These are phyloP conservation scores for Phytopythium chamaehyphon DNA, from an alignment of 352 stramenopile species.

Conservation along the genomic window DNA sequence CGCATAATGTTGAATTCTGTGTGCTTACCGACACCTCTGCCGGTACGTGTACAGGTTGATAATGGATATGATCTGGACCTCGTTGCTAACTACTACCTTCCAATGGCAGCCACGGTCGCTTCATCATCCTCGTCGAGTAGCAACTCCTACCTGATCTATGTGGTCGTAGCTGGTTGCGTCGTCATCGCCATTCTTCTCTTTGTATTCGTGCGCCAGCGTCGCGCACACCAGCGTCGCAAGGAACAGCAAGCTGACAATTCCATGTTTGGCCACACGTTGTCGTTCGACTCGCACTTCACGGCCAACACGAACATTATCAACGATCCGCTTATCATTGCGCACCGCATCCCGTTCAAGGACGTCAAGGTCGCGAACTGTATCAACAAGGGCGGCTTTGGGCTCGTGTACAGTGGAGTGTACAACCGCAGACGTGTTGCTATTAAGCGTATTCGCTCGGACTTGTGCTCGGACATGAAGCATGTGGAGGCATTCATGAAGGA, in stretches of 20 bases:
- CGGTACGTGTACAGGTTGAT: neutral
- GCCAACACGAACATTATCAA: conserved; percentile 52
- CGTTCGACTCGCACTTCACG: conserved; percentile 53
- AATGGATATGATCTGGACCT: neutral
- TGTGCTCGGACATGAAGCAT: conserved; percentile 44
- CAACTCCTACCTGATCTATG: conserved; percentile 40
- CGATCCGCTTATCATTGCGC: conserved; percentile 53
- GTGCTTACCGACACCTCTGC: conserved; percentile 20
- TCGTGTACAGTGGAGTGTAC: conserved; percentile 63
- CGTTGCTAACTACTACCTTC: neutral
- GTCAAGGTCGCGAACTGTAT: conserved; percentile 54
- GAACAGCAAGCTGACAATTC: conserved; percentile 26
- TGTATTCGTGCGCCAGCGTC: conserved; percentile 36
- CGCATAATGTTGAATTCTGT: conserved; percentile 34
- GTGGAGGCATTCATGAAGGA: conserved; percentile 63
- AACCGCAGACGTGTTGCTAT: conserved; percentile 57
- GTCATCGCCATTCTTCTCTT: conserved; percentile 48
- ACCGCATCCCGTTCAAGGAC: conserved; percentile 62
- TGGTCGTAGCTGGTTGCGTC: conserved; percentile 33
- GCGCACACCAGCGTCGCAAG: conserved; percentile 29
- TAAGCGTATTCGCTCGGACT: conserved; percentile 54
- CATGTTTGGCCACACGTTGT: conserved; percentile 50
- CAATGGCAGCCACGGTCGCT: conserved; percentile 8
- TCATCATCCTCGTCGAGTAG: conserved; percentile 21
- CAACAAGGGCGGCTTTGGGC: conserved; percentile 56